Percentiles rank a stretch among this genome's conserved stretches.
These are phyloP conservation scores for Mesotaenium endlicherianum DNA, from an alignment of 139 green algal species.

Conservation along the genomic window DNA sequence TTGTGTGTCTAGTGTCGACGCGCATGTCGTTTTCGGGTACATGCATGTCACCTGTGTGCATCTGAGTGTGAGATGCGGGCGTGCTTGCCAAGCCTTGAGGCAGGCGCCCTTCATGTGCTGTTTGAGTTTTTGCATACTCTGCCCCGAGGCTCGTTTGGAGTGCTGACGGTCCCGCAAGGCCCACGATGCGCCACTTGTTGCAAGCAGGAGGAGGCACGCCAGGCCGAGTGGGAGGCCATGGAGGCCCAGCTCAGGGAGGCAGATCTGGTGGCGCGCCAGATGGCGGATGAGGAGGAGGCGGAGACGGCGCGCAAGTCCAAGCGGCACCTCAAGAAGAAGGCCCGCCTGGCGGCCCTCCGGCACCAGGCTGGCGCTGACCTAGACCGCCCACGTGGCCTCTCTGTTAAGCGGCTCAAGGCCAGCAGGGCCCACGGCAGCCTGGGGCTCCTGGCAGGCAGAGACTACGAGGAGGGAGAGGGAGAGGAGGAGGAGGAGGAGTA, in stretches of 20 bases:
- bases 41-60: background rate
- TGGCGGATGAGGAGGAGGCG: background rate
- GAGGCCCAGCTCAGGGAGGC: too few species aligned
- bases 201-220: conserved; percentile 4
- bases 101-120: background rate
- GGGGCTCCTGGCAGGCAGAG: background rate
- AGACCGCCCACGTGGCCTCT: background rate
- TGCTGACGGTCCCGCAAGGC: too few species aligned
- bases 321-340: background rate
- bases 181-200: background rate
- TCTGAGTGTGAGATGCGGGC: background rate
- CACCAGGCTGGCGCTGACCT: background rate
- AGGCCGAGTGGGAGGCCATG: conserved; percentile 6
- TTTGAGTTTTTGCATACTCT: too few species aligned
- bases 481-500: background rate
- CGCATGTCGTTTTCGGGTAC: background rate
- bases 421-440: background rate
- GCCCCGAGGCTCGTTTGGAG: background rate
- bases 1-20: too few species aligned
- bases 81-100: background rate
- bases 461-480: background rate
- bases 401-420: background rate
- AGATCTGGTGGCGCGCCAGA: too few species aligned
- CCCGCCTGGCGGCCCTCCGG: background rate
- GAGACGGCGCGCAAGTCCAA: background rate